Percentiles rank a stretch among this genome's conserved stretches.
phyloP scores from a whole-genome alignment of 1,139 yeast species.

The Protomyces gravidus region DNA sequence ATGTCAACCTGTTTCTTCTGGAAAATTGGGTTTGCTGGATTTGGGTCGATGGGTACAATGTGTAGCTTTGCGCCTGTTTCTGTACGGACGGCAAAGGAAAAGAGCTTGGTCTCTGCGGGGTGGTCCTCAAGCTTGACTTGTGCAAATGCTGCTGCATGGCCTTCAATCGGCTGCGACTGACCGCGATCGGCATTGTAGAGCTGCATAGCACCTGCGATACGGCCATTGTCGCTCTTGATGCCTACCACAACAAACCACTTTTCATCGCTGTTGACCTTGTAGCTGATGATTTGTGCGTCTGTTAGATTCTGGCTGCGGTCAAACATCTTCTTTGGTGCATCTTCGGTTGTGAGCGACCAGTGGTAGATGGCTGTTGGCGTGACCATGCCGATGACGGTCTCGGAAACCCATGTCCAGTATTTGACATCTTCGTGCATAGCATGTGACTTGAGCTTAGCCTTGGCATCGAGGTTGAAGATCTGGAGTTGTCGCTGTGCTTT shows the following conservation, averaged over 20 bases:
- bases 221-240: conserved; percentile 88
- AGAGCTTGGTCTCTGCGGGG: conserved; percentile 71
- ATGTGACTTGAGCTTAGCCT: conserved; percentile 84
- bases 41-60: conserved; percentile 93
- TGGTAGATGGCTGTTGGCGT: conserved; percentile 70
- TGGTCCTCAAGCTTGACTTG: conserved; percentile 70
- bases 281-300: conserved; percentile 85
- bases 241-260: conserved; percentile 97
- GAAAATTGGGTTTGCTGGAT: conserved; percentile 75
- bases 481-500: conserved; percentile 75
- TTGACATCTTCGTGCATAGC: conserved; percentile 84
- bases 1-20: conserved; percentile 87
- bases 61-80: conserved; percentile 84
- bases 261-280: conserved; percentile 72
- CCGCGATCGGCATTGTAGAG: conserved; percentile 80
- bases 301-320: conserved; percentile 76
- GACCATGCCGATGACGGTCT: conserved; percentile 71
- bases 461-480: conserved; percentile 80
- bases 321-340: conserved; percentile 72
- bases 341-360: conserved; percentile 79
- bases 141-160: conserved; percentile 93
- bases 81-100: conserved; percentile 79
- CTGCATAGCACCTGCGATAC: conserved; percentile 95
- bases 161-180: conserved; percentile 95
- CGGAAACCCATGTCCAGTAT: conserved; percentile 91